Percentiles rank a stretch among this genome's conserved stretches.
Evolutionary conservation across 108 stramenopile species (phyloP).

Genomic region (Nitzschia sp.): DNA sequence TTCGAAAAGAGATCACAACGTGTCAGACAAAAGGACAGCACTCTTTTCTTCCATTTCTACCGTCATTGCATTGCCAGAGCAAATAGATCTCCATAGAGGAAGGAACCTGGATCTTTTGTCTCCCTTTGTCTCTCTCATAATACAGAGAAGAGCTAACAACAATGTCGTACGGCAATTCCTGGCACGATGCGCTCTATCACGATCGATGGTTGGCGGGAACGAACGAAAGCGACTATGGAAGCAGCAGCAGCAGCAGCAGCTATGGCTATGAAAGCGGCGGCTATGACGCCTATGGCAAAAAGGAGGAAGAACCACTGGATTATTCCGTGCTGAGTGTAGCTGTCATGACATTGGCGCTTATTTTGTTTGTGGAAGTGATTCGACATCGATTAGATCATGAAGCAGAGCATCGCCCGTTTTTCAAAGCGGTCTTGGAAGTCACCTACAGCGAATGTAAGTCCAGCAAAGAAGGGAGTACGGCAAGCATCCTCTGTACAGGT

Average conservation of each 20-base stretch:
- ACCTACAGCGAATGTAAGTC: slow-evolving; percentile 82
- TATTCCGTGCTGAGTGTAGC: slow-evolving; percentile 60
- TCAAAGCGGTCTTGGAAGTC: slow-evolving; percentile 66
- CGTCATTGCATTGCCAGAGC: too few species aligned
- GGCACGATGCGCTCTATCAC: not conserved
- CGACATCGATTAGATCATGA: slow-evolving; percentile 66
- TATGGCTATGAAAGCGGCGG: too few species aligned
- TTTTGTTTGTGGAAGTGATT: slow-evolving; percentile 69
- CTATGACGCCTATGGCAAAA: not conserved
- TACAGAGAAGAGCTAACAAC: too few species aligned
- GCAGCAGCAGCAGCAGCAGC: too few species aligned
- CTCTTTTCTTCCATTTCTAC: too few species aligned
- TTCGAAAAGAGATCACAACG: too few species aligned
- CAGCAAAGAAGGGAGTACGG: not conserved
- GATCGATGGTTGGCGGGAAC: not conserved
- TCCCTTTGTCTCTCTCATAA: too few species aligned
- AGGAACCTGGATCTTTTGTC: too few species aligned
- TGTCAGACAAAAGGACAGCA: too few species aligned
- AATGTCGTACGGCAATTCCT: not conserved
- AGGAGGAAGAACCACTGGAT: slow-evolving; percentile 37
- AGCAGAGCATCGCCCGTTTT: slow-evolving; percentile 70
- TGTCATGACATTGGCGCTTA: slow-evolving; percentile 65
- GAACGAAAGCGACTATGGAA: not conserved
- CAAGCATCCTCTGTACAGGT: not conserved
- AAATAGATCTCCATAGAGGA: too few species aligned